These are phyloP conservation scores for Furcasterigmium furcatum DNA, from an alignment of 2,329 filamentous ascomycete genomes.

Conservation along the genomic window DNA sequence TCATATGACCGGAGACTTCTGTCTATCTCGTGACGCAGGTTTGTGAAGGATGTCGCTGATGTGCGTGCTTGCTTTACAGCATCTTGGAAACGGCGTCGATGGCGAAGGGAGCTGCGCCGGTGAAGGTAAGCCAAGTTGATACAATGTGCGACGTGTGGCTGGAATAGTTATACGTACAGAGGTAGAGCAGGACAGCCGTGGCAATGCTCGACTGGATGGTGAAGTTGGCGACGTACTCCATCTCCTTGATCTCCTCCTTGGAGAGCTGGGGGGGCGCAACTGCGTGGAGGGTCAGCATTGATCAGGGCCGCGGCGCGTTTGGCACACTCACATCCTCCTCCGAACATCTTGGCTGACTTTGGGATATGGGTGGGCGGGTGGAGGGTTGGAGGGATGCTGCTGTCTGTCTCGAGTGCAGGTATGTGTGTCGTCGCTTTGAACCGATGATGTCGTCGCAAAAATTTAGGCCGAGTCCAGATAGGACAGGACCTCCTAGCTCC, in stretches of 20 bases:
- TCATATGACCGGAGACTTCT: too few relatives aligned
- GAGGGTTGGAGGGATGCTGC: too few relatives aligned
- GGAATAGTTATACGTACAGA: constrained; percentile 76
- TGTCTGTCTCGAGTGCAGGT: background rate
- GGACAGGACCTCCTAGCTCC: too few relatives aligned
- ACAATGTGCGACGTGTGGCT: too few relatives aligned
- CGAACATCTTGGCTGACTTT: constrained; percentile 51
- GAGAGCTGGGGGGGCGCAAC: constrained; percentile 68
- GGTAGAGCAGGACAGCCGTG: constrained; percentile 66
- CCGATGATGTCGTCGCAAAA: constrained; percentile 5
- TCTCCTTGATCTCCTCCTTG: constrained; percentile 65
- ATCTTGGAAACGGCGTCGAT: constrained; percentile 48
- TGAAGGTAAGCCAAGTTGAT: too few relatives aligned
- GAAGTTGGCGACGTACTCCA: constrained; percentile 64
- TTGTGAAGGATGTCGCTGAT: too few relatives aligned
- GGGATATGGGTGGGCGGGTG: background rate
- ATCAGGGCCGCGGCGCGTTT: too few relatives aligned
- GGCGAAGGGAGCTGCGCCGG: constrained; percentile 51
- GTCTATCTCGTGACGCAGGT: too few relatives aligned
- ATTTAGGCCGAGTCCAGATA: too few relatives aligned
- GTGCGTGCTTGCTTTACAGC: too few relatives aligned
- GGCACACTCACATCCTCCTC: constrained; percentile 58
- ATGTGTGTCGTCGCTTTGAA: background rate
- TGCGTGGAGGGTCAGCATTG: constrained; percentile 22
- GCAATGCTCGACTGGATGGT: constrained; percentile 66